These are phyloP conservation scores for Miscanthus lutarioriparius DNA, from an alignment of 176 grass and related monocot genomes.

Conservation along the genomic window DNA sequence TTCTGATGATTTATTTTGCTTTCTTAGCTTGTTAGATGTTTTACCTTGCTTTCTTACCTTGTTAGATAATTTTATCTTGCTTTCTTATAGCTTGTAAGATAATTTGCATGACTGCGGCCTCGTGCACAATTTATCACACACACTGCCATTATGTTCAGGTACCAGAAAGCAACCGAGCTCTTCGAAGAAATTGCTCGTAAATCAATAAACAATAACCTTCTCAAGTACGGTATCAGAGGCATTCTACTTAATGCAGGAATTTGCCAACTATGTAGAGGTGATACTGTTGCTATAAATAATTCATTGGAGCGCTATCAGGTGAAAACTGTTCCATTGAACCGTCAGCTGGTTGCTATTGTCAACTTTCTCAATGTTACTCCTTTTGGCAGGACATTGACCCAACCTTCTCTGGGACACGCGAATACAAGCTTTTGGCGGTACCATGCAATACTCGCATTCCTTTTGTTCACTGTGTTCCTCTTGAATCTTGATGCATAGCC, in stretches of 20 bases:
- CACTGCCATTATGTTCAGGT: slow-evolving; percentile 49
- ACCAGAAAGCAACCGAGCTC: slow-evolving; percentile 72
- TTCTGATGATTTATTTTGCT: neutral
- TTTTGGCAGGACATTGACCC: slow-evolving; percentile 76
- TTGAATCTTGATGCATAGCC: neutral
- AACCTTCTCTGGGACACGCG: slow-evolving; percentile 85
- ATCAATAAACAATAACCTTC: slow-evolving; percentile 76
- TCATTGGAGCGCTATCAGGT: slow-evolving; percentile 92
- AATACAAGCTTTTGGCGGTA: slow-evolving; percentile 89
- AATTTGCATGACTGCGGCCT: neutral
- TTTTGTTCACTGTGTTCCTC: too few species aligned
- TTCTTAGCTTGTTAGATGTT: neutral
- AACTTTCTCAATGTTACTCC: neutral
- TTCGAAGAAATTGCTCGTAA: slow-evolving; percentile 80
- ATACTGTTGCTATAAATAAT: slow-evolving; percentile 81
- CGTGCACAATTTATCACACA: slow-evolving; percentile 6
- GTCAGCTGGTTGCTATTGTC: neutral
- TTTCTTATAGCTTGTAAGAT: neutral
- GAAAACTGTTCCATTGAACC: slow-evolving; percentile 26
- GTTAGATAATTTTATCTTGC: neutral
- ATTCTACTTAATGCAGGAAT: slow-evolving; percentile 94
- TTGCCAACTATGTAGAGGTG: slow-evolving; percentile 86
- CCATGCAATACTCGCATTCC: slow-evolving; percentile 9
- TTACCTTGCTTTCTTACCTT: neutral
- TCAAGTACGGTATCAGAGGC: slow-evolving; percentile 86